These are phyloP conservation scores for Climacium dendroides DNA, from an alignment of 225 moss, liverwort and hornwort genomes.

Conservation along the genomic window DNA sequence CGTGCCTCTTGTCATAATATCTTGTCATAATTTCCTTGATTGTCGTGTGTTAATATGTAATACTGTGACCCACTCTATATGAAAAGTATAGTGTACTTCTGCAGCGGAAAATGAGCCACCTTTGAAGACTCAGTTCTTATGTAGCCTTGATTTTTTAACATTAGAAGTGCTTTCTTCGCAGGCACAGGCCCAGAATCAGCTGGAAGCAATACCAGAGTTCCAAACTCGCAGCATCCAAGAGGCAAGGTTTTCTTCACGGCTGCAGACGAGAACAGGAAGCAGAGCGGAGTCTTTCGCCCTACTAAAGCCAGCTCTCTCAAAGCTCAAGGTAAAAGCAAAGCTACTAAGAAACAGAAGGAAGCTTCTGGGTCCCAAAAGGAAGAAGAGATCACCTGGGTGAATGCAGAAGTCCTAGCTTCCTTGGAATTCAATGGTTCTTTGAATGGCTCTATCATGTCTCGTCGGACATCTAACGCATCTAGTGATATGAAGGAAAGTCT, in stretches of 20 bases:
- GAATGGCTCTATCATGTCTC: constrained; percentile 15
- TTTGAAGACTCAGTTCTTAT: background rate
- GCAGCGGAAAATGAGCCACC: background rate
- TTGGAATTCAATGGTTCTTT: constrained; percentile 29
- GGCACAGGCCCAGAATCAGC: constrained; percentile 32
- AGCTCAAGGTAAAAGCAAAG: constrained; percentile 6
- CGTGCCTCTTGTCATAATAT: background rate
- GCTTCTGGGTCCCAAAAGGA: background rate
- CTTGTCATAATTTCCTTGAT: background rate
- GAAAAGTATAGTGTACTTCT: background rate
- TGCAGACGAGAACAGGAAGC: constrained; percentile 26
- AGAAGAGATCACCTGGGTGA: constrained; percentile 18
- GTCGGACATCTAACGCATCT: constrained; percentile 24
- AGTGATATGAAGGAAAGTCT: constrained; percentile 16
- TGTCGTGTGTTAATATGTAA: too few species aligned
- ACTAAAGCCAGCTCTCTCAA: constrained; percentile 37
- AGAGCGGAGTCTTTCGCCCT: constrained; percentile 21
- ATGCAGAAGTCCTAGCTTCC: constrained; percentile 28
- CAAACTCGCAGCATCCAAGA: constrained; percentile 11
- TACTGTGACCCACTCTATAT: background rate
- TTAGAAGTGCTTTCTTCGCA: background rate
- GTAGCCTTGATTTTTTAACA: background rate
- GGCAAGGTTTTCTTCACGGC: constrained; percentile 10
- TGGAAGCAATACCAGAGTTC: constrained; percentile 24
- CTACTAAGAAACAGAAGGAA: constrained; percentile 4